Conservation (phyloP, 2,329 filamentous ascomycete genomes). For the Fusarium compactum region DNA sequence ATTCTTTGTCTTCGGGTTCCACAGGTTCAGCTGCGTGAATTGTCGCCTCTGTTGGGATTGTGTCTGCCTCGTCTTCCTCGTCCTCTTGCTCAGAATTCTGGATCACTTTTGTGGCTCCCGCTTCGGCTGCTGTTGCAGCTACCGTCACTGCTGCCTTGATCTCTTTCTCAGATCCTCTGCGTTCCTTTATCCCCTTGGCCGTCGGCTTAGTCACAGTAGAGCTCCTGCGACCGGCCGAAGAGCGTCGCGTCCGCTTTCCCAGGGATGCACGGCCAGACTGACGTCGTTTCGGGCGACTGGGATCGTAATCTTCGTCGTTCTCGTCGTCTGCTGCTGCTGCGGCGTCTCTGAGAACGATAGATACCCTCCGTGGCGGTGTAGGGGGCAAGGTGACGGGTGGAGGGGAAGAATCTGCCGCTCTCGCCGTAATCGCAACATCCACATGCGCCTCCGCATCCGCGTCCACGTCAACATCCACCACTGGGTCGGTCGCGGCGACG, state of each 20-base stretch:
- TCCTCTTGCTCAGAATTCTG: conserved; percentile 19
- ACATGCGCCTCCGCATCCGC: conserved; percentile 34
- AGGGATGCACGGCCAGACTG: conserved; percentile 51
- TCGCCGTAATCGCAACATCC: conserved; percentile 38
- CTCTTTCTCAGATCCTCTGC: conserved; percentile 28
- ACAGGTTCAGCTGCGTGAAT: conserved; percentile 32
- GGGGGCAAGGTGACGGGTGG: conserved; percentile 39
- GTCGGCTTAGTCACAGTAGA: conserved; percentile 42
- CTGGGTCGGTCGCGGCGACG: conserved; percentile 37
- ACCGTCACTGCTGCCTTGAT: conserved; percentile 13
- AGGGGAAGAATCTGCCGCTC: conserved; percentile 40
- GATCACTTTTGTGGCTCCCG: conserved; percentile 18
- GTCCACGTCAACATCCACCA: conserved; percentile 40
- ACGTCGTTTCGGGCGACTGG: conserved; percentile 53
- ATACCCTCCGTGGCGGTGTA: conserved; percentile 47
- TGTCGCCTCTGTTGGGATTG: conserved; percentile 34
- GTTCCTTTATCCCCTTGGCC: conserved; percentile 33
- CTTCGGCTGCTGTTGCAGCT: neutral
- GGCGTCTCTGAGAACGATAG: conserved; percentile 46
- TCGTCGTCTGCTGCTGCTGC: conserved; percentile 50
- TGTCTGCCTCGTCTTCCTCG: conserved; percentile 15
- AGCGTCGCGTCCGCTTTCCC: conserved; percentile 47
- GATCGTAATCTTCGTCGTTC: conserved; percentile 61
- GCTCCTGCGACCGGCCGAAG: conserved; percentile 40
- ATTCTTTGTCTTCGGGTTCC: conserved; percentile 56